Evolutionary conservation across 1,284 basidiomycete genomes (phyloP).

Genomic region (Marasmius sp.): DNA sequence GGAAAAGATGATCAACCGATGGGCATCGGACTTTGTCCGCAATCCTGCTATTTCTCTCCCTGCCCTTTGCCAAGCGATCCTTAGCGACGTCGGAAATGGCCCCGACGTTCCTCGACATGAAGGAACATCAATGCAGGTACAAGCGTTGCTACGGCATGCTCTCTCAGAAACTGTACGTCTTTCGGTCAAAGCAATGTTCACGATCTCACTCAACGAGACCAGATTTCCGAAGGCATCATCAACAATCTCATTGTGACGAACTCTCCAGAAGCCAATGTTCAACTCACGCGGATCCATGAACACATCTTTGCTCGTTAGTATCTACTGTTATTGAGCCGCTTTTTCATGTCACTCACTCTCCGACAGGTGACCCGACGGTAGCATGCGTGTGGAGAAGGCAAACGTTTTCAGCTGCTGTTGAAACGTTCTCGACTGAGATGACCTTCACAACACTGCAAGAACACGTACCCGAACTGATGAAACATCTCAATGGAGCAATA

Average conservation of each 20-base stretch:
- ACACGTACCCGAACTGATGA: conserved; percentile 60
- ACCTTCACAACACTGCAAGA: conserved; percentile 62
- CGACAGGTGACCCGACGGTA: conserved; percentile 72
- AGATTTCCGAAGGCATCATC: conserved; percentile 73
- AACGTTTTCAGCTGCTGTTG: conserved; percentile 80
- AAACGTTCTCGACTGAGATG: conserved; percentile 68
- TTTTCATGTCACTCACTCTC: conserved; percentile 1
- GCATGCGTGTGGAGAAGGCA: conserved; percentile 83
- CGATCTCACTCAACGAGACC: background rate
- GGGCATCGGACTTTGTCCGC: conserved; percentile 74
- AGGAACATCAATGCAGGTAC: conserved; percentile 65
- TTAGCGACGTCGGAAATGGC: conserved; percentile 57
- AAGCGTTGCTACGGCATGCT: conserved; percentile 74
- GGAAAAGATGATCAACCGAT: conserved; percentile 78
- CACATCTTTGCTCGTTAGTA: conserved; percentile 75
- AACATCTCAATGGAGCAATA: conserved; percentile 44
- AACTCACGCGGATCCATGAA: conserved; percentile 80
- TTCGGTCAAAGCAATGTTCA: background rate
- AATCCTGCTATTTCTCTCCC: conserved; percentile 53
- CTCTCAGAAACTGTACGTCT: conserved; percentile 56
- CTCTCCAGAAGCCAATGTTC: conserved; percentile 75
- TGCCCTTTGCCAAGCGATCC: conserved; percentile 54
- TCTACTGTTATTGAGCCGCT: background rate
- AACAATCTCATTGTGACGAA: conserved; percentile 79
- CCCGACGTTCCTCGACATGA: conserved; percentile 36